Evolutionary conservation across 75 land plant species (phyloP), one percentile per base, ranked within the genome.

Genomic region (Pinus albicaulis): DNA sequence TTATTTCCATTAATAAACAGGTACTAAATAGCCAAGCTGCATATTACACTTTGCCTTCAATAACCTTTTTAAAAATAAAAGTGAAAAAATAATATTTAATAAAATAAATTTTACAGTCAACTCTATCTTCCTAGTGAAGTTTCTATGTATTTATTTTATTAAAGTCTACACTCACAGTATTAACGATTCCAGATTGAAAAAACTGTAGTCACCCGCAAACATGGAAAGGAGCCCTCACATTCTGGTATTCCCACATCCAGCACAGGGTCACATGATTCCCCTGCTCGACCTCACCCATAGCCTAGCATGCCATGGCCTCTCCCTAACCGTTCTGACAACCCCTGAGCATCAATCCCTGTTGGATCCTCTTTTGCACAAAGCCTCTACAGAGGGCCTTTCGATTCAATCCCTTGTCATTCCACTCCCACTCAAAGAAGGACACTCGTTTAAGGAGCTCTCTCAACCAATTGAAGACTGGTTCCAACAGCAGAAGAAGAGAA

Each of bases 261-360:
- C 81, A 0, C 78, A 79, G 52, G 89, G 89, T 44, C 89, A 87
- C 78, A 78, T 81, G 76, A 57, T 87, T 56, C 86, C 89, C 5
- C 76, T 84, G 26, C 86, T 87, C 23, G 84, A 87, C 80, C 68
- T 87, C 56, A 72, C 84, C 57, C 74, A 81, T 77, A 76, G 58
- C 17, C 77, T 87, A 55, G 28, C 78, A 56, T 4, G 3, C 57
- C 78, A 59, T 59, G 72, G 72, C 78, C 60, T 38, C 78, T 34
- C 71, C 20, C 16, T 84, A 58, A 84, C 84, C 76, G 56, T 87
- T 68, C 14, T 83, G 28, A 69, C 73, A 69, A 80, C 84, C 16
- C 86, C 86, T 28, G 34, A 58, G 16, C 82, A 81, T 82, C 79
- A 66, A 57, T 76, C 86, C 71, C n/a, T 66, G 76, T 80, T 88